Base-by-base conservation (phyloP, 2,329 filamentous ascomycete genomes). In the Diplodia intermedia region DNA sequence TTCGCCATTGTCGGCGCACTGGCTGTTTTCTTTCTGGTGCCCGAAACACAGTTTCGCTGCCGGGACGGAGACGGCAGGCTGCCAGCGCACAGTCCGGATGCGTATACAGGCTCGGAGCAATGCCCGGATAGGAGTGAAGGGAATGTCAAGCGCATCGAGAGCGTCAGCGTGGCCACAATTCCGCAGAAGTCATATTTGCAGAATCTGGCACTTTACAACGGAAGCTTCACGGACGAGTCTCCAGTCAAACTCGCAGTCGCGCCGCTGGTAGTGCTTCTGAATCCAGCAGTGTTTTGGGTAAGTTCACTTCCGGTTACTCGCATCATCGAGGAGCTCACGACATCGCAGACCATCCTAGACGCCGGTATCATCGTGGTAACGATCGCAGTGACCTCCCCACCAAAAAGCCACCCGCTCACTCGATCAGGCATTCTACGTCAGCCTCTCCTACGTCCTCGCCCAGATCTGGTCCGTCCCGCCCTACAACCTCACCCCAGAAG, bases 1-100 rank as follows among this genome's bases (percentile, higher is more conserved):
- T 73, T 78, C 49, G 71, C 76, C 29, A 60, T 72, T 14, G 71
- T 73, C 12, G 74, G 72, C 3, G 65, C 73, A 1, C 15, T 76
- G 11, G 70, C 71, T 1, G 71, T 72, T 1, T 36, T 78, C 11
- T 73, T 77, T 43, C 72, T 76, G 6, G 50, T 77, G 1, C 76
- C 76, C 1, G 76, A 78, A 55, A 74, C 71, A 0, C 74, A 77
- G 23, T 75, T 71, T 40, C 53, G 47, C 7, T 6, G 36, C 26
- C 29, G 43, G 4, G 54, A 20, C 67, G 68, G n/a, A 52, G 49
- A 15, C n/a, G 29, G 2, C 12, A 18, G 23, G 5, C 43, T 12
- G 6, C 14, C 49, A 8, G 15, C 49, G 7, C 29, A 31, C 8
- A 29, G 40, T n/a, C 20, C 26, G 4, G 60, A 63, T 11, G 43